Base-by-base conservation (phyloP, 73 alveolate genomes). In the Tetrahymena thermophila region DNA sequence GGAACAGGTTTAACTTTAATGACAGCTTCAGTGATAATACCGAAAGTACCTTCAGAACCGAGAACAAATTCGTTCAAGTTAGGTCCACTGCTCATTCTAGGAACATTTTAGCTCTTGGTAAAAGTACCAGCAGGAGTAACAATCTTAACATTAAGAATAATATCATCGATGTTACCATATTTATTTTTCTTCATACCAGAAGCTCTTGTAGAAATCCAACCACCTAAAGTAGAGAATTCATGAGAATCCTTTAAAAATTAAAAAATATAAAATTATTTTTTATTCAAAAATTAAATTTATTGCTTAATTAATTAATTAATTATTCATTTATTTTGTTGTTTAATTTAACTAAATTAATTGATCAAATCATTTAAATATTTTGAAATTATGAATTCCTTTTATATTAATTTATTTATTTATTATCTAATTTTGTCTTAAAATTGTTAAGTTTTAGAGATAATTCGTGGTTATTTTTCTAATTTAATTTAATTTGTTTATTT, bases 131-230 rank as follows among this genome's bases (percentile, higher is more conserved):
- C 94, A 44, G 99, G 98, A 71, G 99, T 98, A 58, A 98, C 99
- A 35, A 98, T 58, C 85, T 94, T 98, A 40, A 97, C 95, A 89
- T 97, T 84, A 21, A 97, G 95, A 31, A 98, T 98, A 40, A 98
- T 98, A 58, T 98, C 99, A 56, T 99, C 99, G 50, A 99, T 99
- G 95, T 98, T 99, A 85, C 99, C 99, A 96, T 99, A 99, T 28
- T 94, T 96, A 93, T 98, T 98, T 95, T 98, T 97, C 97, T 99
- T 99, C 99, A 99, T 99, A 56, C 99, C 99, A 42, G 98, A 96
- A 4, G 99, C 99, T 94, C 98, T 97, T 21, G 99, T 98, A 35
- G 98, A 94, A 35, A 98, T 97, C 99, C 99, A 98, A 34, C 99
- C 99, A 57, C 99, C 99, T 28, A 98, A 95, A 42, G 98, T 95